phyloP scores from a whole-genome alignment of 2,329 filamentous ascomycete genomes.

The Didymella pomorum region DNA sequence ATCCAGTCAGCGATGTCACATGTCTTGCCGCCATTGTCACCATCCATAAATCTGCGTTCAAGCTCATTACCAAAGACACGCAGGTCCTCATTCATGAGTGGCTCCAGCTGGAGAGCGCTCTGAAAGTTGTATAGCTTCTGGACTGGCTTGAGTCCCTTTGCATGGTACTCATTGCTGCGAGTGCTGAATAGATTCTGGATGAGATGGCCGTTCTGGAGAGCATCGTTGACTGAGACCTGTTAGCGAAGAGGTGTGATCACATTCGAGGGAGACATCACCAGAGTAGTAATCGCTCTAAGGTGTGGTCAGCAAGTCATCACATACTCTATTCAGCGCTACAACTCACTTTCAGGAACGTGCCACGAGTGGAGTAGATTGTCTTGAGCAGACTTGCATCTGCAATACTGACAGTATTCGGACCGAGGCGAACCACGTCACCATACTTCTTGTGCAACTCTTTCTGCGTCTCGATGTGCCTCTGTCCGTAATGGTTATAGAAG shows the following conservation, averaged over 20 bases:
- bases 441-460: slow-evolving; percentile 40
- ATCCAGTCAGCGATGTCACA: slow-evolving; percentile 47
- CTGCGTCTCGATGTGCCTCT: slow-evolving; percentile 44
- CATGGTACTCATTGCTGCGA: slow-evolving; percentile 41
- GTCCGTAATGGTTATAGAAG: slow-evolving; percentile 38
- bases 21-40: slow-evolving; percentile 34
- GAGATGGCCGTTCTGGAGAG: slow-evolving; percentile 41
- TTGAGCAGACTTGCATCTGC: slow-evolving; percentile 42
- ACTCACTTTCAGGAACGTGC: slow-evolving; percentile 43
- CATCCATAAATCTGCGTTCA: slow-evolving; percentile 38
- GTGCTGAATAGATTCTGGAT: slow-evolving; percentile 47
- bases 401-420: slow-evolving; percentile 43
- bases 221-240: slow-evolving; percentile 37
- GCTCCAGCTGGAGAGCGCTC: slow-evolving; percentile 37
- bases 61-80: slow-evolving; percentile 33
- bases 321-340: neutral
- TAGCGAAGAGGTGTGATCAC: neutral
- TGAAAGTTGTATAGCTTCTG: slow-evolving; percentile 43
- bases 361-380: slow-evolving; percentile 44
- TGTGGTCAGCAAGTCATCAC: neutral
- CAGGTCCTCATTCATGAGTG: slow-evolving; percentile 38
- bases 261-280: neutral
- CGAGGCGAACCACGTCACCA: slow-evolving; percentile 41
- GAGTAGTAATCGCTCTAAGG: slow-evolving; percentile 42
- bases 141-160: slow-evolving; percentile 35